These are phyloP conservation scores for Boletus sensibilis DNA, from an alignment of 768 basidiomycete genomes.

Conservation along the genomic window DNA sequence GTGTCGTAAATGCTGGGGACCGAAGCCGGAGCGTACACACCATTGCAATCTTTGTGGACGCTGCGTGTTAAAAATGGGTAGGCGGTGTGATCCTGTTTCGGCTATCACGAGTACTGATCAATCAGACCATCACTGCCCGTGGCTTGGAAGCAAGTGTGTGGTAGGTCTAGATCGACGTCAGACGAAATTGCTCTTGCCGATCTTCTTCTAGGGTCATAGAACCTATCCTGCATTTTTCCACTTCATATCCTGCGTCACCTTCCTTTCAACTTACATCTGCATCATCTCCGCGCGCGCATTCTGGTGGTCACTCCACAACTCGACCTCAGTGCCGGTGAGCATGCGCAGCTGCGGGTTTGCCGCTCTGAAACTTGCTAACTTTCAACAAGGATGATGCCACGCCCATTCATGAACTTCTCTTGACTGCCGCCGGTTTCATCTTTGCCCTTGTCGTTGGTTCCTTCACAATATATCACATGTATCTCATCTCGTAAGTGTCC, in stretches of 20 bases:
- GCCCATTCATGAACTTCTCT: conserved; percentile 68
- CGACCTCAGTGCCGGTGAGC: conserved; percentile 55
- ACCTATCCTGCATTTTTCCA: conserved; percentile 85
- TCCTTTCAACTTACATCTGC: conserved; percentile 63
- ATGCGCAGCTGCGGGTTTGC: not conserved
- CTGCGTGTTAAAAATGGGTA: conserved; percentile 85
- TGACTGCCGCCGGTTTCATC: conserved; percentile 57
- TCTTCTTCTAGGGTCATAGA: conserved; percentile 61
- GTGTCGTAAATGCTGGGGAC: conserved; percentile 78
- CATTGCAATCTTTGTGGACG: conserved; percentile 75
- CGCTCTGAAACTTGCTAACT: conserved; percentile 1
- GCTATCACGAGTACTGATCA: conserved; percentile 7
- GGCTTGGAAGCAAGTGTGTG: conserved; percentile 76
- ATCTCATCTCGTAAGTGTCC: conserved; percentile 63
- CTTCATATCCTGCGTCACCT: conserved; percentile 62
- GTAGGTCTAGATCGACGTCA: conserved; percentile 39
- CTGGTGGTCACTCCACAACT: conserved; percentile 64
- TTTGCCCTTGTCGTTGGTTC: conserved; percentile 70
- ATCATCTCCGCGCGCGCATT: conserved; percentile 52
- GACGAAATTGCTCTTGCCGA: not conserved
- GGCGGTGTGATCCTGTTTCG: conserved; percentile 22
- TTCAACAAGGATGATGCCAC: conserved; percentile 54
- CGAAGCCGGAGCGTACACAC: conserved; percentile 78
- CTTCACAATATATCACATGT: conserved; percentile 74
- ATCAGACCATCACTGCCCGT: conserved; percentile 84